Evolutionary conservation across 768 basidiomycete genomes (phyloP).

Genomic region (Lactarius deliciosus): DNA sequence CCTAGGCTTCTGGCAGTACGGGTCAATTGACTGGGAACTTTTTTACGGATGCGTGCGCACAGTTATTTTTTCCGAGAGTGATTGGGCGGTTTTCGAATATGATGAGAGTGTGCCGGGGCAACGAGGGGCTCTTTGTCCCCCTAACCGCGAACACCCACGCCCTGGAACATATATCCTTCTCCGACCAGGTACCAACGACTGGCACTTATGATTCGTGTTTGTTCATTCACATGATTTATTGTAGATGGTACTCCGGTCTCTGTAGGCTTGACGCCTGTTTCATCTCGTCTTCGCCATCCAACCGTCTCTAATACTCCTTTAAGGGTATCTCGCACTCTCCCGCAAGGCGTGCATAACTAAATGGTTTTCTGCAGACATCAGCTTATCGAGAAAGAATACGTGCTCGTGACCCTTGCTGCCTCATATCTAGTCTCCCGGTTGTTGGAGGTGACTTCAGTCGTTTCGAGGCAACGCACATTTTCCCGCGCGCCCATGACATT

Average conservation of each 20-base stretch:
- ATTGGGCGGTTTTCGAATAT: background rate
- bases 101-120: background rate
- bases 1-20: slow-evolving; percentile 1
- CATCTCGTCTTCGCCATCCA: background rate
- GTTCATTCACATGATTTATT: background rate
- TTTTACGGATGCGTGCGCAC: background rate
- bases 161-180: slow-evolving; percentile 1
- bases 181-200: background rate
- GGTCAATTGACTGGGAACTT: background rate
- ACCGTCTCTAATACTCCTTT: background rate
- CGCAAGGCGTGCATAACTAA: background rate
- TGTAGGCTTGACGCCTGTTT: background rate
- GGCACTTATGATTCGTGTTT: background rate
- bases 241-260: background rate
- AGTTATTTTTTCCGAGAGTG: background rate
- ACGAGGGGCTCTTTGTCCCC: background rate
- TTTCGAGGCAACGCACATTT: background rate
- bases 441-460: background rate
- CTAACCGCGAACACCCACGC: background rate
- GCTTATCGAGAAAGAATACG: background rate
- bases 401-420: background rate
- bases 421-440: background rate
- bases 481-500: background rate
- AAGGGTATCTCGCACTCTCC: background rate
- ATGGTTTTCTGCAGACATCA: background rate